phyloP scores from a whole-genome alignment of 495 filamentous ascomycete species.

The Penicillium macrosclerotiorum region DNA sequence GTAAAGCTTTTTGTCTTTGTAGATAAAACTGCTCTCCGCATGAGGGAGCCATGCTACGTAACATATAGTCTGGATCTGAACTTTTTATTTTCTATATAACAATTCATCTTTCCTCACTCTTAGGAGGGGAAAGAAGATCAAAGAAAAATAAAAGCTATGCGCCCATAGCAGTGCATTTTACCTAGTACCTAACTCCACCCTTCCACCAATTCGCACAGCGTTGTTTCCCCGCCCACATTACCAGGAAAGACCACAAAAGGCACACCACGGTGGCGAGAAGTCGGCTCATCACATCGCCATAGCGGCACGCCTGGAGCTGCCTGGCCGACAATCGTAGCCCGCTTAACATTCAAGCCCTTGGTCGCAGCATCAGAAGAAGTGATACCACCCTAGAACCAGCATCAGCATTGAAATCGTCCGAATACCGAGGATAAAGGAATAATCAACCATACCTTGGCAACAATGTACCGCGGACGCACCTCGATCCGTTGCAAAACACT shows the following conservation, averaged over 20 bases:
- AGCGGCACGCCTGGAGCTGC: conserved; percentile 54
- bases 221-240: conserved; percentile 52
- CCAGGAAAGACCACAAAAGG: conserved; percentile 58
- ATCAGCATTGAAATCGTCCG: not conserved
- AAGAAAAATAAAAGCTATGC: not conserved
- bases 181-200: conserved; percentile 28
- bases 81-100: too few species aligned
- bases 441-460: conserved; percentile 43
- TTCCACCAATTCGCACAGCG: conserved; percentile 40
- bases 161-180: not conserved
- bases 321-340: conserved; percentile 52
- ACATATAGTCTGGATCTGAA: too few species aligned
- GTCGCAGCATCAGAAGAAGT: conserved; percentile 54
- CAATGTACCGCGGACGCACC: conserved; percentile 49
- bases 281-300: conserved; percentile 52
- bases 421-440: not conserved
- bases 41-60: too few species aligned
- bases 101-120: too few species aligned
- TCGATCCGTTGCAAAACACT: conserved; percentile 38
- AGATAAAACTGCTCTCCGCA: too few species aligned
- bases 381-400: conserved; percentile 42
- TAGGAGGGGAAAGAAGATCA: too few species aligned
- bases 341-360: conserved; percentile 50
- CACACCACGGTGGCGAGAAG: conserved; percentile 42
- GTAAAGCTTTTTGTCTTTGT: too few species aligned